These are phyloP conservation scores for Ceratocystis cacaofunesta DNA, from an alignment of 2,329 filamentous ascomycete species.

Conservation along the genomic window DNA sequence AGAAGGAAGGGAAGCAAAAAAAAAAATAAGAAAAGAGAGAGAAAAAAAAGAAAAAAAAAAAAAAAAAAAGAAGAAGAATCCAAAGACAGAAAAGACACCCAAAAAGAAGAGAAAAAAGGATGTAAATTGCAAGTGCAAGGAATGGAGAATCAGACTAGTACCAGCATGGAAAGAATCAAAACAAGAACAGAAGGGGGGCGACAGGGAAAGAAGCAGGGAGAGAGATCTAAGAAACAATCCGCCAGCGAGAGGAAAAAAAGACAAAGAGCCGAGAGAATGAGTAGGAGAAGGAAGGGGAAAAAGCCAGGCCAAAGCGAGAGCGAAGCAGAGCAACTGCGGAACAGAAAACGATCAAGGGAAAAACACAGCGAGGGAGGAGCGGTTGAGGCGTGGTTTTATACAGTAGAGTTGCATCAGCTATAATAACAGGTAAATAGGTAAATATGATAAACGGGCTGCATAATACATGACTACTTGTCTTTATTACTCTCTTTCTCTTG, in stretches of 20 bases:
- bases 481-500: not conserved
- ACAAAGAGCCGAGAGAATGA: not conserved
- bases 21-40: not conserved
- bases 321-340: not conserved
- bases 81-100: no score
- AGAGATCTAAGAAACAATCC: not conserved
- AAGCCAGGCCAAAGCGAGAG: not conserved
- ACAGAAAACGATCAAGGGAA: not conserved
- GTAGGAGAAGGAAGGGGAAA: not conserved
- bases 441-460: not conserved
- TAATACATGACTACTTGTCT: not conserved
- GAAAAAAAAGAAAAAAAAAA: no score
- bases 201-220: constrained; percentile 1
- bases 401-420: not conserved
- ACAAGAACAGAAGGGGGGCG: constrained; percentile 1
- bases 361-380: not conserved
- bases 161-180: constrained; percentile 9
- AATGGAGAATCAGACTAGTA: constrained; percentile 1
- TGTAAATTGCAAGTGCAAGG: constrained; percentile 1
- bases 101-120: not conserved
- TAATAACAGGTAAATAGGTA: not conserved
- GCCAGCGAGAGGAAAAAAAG: not conserved
- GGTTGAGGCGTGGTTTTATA: not conserved
- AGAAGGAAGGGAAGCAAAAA: not conserved
- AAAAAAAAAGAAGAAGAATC: not conserved